Conservation (phyloP, 208 protist genomes). For the Vickermania ingenoplastis region DNA sequence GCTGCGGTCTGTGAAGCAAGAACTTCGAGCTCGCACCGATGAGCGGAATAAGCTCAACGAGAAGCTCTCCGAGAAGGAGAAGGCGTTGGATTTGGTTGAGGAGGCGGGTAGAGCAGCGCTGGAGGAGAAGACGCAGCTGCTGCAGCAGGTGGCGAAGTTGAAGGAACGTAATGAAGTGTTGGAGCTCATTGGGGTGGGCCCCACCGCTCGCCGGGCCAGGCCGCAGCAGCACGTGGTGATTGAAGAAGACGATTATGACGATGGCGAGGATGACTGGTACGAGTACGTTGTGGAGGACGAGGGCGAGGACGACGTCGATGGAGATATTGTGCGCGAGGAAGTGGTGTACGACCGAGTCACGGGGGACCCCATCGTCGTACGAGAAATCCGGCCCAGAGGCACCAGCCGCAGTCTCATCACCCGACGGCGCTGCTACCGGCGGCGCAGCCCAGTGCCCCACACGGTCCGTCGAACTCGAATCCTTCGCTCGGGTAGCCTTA, state of each 20-base stretch:
- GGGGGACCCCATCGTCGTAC: neutral
- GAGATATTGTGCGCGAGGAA: neutral
- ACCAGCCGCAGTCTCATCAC: too few species aligned
- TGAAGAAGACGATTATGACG: neutral
- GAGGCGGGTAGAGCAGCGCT: neutral
- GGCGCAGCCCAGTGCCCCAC: neutral
- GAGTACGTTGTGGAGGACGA: too few species aligned
- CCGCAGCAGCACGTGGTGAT: neutral
- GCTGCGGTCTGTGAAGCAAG: constrained; percentile 9
- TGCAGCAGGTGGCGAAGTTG: neutral
- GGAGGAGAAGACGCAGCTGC: neutral
- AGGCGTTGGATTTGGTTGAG: neutral
- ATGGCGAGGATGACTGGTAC: neutral
- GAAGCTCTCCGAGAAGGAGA: neutral
- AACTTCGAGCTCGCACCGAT: constrained; percentile 17
- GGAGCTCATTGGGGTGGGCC: neutral
- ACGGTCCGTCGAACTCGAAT: neutral
- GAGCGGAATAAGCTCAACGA: constrained; percentile 14
- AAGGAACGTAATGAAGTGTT: neutral
- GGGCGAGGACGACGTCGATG: neutral
- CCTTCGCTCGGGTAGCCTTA: neutral
- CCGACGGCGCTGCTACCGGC: too few species aligned
- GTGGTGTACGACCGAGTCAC: neutral
- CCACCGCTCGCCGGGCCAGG: neutral
- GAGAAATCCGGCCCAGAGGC: neutral